phyloP scores from a whole-genome alignment of 2,329 filamentous ascomycete genomes.

The Hypoxylon sp. region DNA sequence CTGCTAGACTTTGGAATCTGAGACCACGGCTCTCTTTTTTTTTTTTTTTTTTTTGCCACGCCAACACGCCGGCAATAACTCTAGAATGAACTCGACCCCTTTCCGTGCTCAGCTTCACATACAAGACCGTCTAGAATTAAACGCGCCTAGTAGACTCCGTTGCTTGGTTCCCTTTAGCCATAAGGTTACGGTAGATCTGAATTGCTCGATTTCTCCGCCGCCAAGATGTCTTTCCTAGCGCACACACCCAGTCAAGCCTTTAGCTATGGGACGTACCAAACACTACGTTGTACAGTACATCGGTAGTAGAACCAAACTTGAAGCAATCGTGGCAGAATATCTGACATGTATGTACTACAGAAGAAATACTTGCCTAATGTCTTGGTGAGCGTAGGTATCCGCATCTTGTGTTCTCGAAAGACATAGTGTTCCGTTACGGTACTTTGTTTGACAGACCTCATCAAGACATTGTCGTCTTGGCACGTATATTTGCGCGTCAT shows the following conservation, averaged over 20 bases:
- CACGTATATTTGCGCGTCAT: slow-evolving; percentile 41
- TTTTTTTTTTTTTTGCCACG: slow-evolving; percentile 25
- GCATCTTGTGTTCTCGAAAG: slow-evolving; percentile 13
- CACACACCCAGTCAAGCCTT: slow-evolving; percentile 20
- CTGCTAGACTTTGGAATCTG: slow-evolving; percentile 9
- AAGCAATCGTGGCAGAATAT: slow-evolving; percentile 40
- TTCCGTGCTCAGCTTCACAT: slow-evolving; percentile 3
- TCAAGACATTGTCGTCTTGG: slow-evolving; percentile 43
- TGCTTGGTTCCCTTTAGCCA: slow-evolving; percentile 24
- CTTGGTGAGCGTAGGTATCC: slow-evolving; percentile 24
- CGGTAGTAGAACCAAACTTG: slow-evolving; percentile 34
- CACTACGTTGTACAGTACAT: slow-evolving; percentile 28
- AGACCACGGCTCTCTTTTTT: slow-evolving; percentile 8
- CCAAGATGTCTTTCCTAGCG: slow-evolving; percentile 38
- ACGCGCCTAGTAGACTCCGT: slow-evolving; percentile 2
- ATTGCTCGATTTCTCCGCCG: slow-evolving; percentile 39
- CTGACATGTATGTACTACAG: slow-evolving; percentile 26
- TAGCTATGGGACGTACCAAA: slow-evolving; percentile 25
- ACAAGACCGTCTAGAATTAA: slow-evolving; percentile 5
- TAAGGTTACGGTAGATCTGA: slow-evolving; percentile 29
- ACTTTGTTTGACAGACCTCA: slow-evolving; percentile 22
- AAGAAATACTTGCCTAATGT: slow-evolving; percentile 15
- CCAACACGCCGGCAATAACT: slow-evolving; percentile 8
- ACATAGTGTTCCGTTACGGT: slow-evolving; percentile 35
- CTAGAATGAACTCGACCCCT: slow-evolving; percentile 15